Percentiles rank a stretch among this genome's conserved stretches.
These are phyloP conservation scores for Hypomontagnella submonticulosa DNA, from an alignment of 495 filamentous ascomycete species.

Conservation along the genomic window DNA sequence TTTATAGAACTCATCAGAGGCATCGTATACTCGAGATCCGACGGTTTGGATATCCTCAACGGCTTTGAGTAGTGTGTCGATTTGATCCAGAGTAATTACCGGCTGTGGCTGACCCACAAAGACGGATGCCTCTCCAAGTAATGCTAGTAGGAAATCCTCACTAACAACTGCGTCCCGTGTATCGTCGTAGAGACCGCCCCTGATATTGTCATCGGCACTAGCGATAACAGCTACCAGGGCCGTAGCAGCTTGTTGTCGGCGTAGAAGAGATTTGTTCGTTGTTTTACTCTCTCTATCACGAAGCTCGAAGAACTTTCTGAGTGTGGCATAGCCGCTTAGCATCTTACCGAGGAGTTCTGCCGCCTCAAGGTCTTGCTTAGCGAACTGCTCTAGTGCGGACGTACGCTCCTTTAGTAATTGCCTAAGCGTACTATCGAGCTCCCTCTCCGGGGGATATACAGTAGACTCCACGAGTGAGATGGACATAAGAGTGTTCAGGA, in stretches of 20 bases:
- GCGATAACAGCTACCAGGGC: constrained; percentile 81
- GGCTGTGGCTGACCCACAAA: constrained; percentile 71
- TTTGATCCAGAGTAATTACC: constrained; percentile 69
- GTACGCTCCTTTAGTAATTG: constrained; percentile 73
- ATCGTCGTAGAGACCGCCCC: constrained; percentile 86
- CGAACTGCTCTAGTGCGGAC: constrained; percentile 70
- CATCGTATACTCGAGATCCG: constrained; percentile 71
- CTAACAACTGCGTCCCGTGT: constrained; percentile 80
- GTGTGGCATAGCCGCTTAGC: constrained; percentile 89
- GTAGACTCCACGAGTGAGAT: constrained; percentile 85
- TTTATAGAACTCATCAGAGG: constrained; percentile 77
- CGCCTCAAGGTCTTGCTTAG: constrained; percentile 75
- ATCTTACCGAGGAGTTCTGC: constrained; percentile 82
- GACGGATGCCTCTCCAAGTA: constrained; percentile 83
- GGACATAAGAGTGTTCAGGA: constrained; percentile 86
- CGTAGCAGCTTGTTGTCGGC: constrained; percentile 73
- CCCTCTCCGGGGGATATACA: constrained; percentile 72
- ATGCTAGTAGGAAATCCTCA: constrained; percentile 83
- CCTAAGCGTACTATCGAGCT: constrained; percentile 75
- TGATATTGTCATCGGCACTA: constrained; percentile 87
- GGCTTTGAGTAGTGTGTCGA: constrained; percentile 79
- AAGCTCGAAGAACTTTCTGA: constrained; percentile 87
- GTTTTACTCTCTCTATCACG: constrained; percentile 70
- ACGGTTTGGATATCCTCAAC: constrained; percentile 86
- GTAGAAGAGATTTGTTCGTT: constrained; percentile 50